Conservation (phyloP, 1,284 basidiomycete species). For the Leccinum griseonigrum region DNA sequence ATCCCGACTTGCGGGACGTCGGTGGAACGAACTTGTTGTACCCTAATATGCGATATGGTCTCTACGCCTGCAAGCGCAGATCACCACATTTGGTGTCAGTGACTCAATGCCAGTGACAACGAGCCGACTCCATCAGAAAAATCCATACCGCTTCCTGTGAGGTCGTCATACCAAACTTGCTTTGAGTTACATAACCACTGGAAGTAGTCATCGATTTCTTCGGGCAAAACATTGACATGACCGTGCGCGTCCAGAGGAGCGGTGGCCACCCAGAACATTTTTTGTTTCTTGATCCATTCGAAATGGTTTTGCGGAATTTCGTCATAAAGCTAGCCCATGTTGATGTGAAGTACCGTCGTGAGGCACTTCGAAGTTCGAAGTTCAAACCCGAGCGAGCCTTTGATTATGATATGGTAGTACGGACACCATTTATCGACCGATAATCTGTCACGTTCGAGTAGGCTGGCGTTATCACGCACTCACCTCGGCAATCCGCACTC, state of each 20-base stretch:
- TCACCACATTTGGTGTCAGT: background rate
- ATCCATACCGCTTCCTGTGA: slow-evolving; percentile 49
- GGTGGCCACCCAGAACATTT: slow-evolving; percentile 57
- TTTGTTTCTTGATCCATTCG: slow-evolving; percentile 49
- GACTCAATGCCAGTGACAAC: background rate
- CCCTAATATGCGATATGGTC: slow-evolving; percentile 56
- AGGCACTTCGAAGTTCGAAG: background rate
- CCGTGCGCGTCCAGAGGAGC: slow-evolving; percentile 49
- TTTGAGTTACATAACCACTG: slow-evolving; percentile 41
- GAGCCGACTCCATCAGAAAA: no score
- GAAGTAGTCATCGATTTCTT: slow-evolving; percentile 49
- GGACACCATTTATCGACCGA: no score
- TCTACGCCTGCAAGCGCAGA: slow-evolving; percentile 41
- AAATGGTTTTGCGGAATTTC: slow-evolving; percentile 44
- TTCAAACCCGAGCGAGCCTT: background rate
- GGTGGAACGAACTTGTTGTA: slow-evolving; percentile 44
- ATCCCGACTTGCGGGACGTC: slow-evolving; percentile 45
- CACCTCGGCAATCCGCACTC: background rate
- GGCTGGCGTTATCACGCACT: no score
- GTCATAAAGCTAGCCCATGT: slow-evolving; percentile 49
- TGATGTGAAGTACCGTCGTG: background rate
- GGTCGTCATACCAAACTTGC: slow-evolving; percentile 56
- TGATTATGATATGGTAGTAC: no score
- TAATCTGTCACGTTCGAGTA: no score
- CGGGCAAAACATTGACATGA: slow-evolving; percentile 57